phyloP scores from a whole-genome alignment of 176 grass and related monocot species.

The Cocos nucifera region DNA sequence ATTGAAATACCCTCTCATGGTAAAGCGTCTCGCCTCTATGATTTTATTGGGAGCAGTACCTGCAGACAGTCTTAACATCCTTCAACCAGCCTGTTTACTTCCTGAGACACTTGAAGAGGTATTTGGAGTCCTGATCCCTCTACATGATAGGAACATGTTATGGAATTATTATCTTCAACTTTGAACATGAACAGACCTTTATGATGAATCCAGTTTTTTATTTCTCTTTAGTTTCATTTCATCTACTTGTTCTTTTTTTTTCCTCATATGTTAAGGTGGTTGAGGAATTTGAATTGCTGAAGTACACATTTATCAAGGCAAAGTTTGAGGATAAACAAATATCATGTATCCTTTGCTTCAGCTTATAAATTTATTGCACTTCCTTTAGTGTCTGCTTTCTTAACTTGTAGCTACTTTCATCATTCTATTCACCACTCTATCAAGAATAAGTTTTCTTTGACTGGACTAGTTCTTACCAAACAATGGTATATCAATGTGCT shows the following conservation, averaged over 20 bases:
- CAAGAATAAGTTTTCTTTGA: constrained; percentile 39
- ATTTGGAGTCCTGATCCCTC: not conserved
- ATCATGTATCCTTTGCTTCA: constrained; percentile 62
- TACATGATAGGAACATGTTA: too few species aligned
- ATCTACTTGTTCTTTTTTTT: too few species aligned
- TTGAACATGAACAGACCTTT: too few species aligned
- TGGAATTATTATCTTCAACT: too few species aligned
- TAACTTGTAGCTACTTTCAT: not conserved
- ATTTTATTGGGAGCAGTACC: constrained; percentile 53
- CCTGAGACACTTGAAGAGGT: constrained; percentile 43
- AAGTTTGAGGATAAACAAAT: constrained; percentile 40
- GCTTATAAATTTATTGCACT: not conserved
- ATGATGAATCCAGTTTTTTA: too few species aligned
- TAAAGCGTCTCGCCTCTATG: constrained; percentile 79
- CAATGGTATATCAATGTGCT: constrained; percentile 89
- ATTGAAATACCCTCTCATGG: constrained; percentile 64
- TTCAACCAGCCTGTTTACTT: constrained; percentile 57
- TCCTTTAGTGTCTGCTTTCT: not conserved
- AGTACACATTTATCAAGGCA: constrained; percentile 44
- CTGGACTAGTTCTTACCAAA: constrained; percentile 64
- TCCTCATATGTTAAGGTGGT: constrained; percentile 44
- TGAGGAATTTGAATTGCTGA: constrained; percentile 45
- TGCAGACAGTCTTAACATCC: constrained; percentile 64
- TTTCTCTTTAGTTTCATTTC: too few species aligned
- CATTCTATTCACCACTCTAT: not conserved